These are phyloP conservation scores for Rusavskia elegans DNA, from an alignment of 495 filamentous ascomycete species.

Conservation along the genomic window DNA sequence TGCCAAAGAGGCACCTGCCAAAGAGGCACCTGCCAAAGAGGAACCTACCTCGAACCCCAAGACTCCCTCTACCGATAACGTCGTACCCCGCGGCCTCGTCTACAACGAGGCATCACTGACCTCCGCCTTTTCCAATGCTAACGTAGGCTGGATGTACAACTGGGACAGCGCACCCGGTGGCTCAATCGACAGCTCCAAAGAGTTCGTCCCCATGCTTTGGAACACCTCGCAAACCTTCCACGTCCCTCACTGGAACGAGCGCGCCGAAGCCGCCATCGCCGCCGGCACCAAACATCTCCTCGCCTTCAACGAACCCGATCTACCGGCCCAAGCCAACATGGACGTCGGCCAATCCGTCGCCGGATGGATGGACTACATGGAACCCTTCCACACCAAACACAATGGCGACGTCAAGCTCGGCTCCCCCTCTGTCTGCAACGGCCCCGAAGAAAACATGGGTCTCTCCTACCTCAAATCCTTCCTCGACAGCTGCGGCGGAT, in stretches of 20 bases:
- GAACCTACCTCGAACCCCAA: constrained; percentile 20
- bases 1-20: neutral
- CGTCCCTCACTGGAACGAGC: constrained; percentile 35
- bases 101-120: constrained; percentile 56
- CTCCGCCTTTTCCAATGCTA: constrained; percentile 26
- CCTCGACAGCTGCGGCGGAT: constrained; percentile 38
- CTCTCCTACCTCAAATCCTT: constrained; percentile 44
- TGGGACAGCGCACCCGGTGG: constrained; percentile 38
- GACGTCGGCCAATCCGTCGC: constrained; percentile 37
- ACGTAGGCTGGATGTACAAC: constrained; percentile 62
- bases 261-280: constrained; percentile 41
- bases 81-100: constrained; percentile 47
- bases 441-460: constrained; percentile 43
- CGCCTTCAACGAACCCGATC: constrained; percentile 80
- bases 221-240: constrained; percentile 32
- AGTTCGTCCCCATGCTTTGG: constrained; percentile 69
- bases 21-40: neutral
- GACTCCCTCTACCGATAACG: constrained; percentile 25
- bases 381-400: constrained; percentile 31
- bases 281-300: constrained; percentile 47
- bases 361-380: constrained; percentile 50
- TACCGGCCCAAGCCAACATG: constrained; percentile 47
- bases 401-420: constrained; percentile 47
- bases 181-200: constrained; percentile 23
- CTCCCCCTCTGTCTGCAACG: constrained; percentile 64